Evolutionary conservation across 306 rosid genomes (phyloP).

Genomic region (Mimosa bimucronata): DNA sequence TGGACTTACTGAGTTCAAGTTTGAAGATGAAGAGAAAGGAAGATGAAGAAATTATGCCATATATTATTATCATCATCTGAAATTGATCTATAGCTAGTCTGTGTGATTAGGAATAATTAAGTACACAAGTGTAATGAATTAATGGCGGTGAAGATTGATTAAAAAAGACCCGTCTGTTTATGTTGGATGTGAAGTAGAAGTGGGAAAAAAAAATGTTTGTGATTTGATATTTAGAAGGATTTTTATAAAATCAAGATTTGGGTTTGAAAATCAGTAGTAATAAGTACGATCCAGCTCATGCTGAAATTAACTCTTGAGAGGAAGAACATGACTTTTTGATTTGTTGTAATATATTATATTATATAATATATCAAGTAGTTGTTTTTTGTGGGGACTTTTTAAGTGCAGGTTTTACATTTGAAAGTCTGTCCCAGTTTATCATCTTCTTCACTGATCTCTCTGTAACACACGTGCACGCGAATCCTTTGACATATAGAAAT

Average conservation of each 20-base stretch:
- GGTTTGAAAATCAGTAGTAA: conserved; percentile 43
- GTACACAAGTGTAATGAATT: conserved; percentile 5
- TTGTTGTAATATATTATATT: conserved; percentile 31
- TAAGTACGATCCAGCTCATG: conserved; percentile 39
- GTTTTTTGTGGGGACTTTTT: conserved; percentile 41
- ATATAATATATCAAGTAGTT: background rate
- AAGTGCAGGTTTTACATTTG: conserved; percentile 11
- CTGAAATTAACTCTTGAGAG: conserved; percentile 5
- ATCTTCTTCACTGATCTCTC: conserved; percentile 8
- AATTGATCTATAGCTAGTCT: conserved; percentile 39
- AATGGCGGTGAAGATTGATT: conserved; percentile 29
- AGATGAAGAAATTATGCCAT: background rate
- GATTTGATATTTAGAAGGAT: conserved; percentile 30
- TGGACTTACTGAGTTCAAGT: conserved; percentile 60
- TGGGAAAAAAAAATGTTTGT: conserved; percentile 20
- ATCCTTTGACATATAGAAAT: conserved; percentile 42
- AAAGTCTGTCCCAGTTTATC: conserved; percentile 24
- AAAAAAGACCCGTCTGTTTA: conserved; percentile 32
- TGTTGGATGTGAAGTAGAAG: conserved; percentile 48
- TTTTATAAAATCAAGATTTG: conserved; percentile 40
- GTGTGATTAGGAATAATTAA: conserved; percentile 36
- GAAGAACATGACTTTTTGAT: conserved; percentile 33
- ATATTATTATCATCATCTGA: conserved; percentile 29
- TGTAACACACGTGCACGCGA: conserved; percentile 48
- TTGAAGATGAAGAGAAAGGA: background rate